Conservation (phyloP, 305 asterid species). For the Fraxinus sp. region DNA sequence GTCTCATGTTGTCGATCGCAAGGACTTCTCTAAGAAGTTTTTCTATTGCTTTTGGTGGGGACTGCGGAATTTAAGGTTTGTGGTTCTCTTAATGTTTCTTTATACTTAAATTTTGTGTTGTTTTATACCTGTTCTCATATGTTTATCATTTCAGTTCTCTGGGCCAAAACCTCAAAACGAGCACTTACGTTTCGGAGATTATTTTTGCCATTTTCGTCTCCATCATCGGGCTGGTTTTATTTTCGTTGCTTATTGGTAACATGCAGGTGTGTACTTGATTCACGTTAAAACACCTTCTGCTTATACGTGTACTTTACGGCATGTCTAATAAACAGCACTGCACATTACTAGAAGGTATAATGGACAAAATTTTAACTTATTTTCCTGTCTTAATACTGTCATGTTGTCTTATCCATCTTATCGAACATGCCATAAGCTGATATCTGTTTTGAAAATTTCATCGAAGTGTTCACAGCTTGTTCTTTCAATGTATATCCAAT, state of each 20-base stretch:
- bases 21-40: constrained; percentile 38
- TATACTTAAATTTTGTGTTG: background rate
- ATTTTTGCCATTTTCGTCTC: constrained; percentile 49
- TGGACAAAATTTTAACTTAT: background rate
- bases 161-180: constrained; percentile 66
- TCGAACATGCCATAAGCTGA: background rate
- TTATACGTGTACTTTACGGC: background rate
- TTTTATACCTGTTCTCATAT: background rate
- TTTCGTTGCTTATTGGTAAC: constrained; percentile 64
- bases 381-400: background rate
- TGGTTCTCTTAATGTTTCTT: background rate
- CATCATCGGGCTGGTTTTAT: constrained; percentile 53
- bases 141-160: constrained; percentile 47
- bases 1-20: constrained; percentile 45
- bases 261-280: constrained; percentile 47
- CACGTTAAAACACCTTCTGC: background rate
- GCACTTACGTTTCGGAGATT: constrained; percentile 47
- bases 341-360: background rate
- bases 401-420: background rate
- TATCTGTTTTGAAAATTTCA: background rate
- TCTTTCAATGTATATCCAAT: background rate
- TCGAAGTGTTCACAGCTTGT: background rate
- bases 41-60: constrained; percentile 86
- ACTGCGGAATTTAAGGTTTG: constrained; percentile 59
- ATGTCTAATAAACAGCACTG: background rate